Evolutionary conservation across 306 rosid species (phyloP).

Genomic region (Oxytropis ochrocephala): DNA sequence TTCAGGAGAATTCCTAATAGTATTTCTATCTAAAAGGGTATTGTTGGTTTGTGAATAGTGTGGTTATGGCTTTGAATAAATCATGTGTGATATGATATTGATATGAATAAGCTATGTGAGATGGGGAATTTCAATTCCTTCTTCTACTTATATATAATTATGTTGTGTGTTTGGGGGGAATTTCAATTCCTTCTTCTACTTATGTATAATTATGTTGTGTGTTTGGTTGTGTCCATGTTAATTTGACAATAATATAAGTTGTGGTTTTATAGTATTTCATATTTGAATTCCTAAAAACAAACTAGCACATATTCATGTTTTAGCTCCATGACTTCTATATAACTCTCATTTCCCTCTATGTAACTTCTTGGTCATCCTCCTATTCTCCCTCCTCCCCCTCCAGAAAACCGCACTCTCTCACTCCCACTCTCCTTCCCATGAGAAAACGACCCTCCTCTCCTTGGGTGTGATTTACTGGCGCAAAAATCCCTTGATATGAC

Average conservation of each 20-base stretch:
- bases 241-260: background rate
- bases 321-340: too few relatives aligned
- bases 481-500: too few relatives aligned
- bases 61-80: background rate
- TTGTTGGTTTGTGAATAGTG: background rate
- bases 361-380: too few relatives aligned
- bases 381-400: too few relatives aligned
- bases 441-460: too few relatives aligned
- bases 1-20: constrained; percentile 72
- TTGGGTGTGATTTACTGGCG: too few relatives aligned
- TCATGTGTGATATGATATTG: background rate
- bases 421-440: too few relatives aligned
- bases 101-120: background rate
- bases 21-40: constrained; percentile 32
- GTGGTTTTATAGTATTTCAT: background rate
- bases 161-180: background rate
- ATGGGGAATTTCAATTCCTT: background rate
- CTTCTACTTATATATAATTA: background rate
- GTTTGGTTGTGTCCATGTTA: background rate
- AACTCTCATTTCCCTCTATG: too few relatives aligned
- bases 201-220: background rate
- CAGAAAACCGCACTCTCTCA: too few relatives aligned
- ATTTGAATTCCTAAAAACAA: too few relatives aligned
- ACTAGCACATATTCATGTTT: too few relatives aligned
- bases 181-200: background rate